phyloP scores from a whole-genome alignment of 352 stramenopile genomes.

The Pythium sukuiense region DNA sequence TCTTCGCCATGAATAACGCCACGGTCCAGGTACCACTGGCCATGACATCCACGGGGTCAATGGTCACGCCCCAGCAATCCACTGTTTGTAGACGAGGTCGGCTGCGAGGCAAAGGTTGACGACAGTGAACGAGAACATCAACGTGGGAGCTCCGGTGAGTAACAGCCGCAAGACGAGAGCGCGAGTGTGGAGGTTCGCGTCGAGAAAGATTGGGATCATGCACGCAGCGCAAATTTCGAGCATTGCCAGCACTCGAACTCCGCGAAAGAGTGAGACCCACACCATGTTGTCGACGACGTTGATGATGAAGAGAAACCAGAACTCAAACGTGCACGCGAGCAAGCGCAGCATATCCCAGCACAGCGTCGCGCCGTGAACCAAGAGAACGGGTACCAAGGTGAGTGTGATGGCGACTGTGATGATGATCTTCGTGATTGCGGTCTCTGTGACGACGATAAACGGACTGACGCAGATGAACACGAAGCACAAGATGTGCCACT shows the following conservation, averaged over 20 bases:
- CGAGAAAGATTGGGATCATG: slow-evolving; percentile 17
- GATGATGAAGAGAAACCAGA: slow-evolving; percentile 21
- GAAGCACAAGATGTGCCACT: slow-evolving; percentile 4
- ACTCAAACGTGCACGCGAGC: slow-evolving; percentile 15
- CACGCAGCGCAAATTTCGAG: background rate
- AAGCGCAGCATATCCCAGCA: slow-evolving; percentile 19
- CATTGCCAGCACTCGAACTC: slow-evolving; percentile 4
- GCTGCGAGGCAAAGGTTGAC: slow-evolving; percentile 3
- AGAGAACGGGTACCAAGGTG: background rate
- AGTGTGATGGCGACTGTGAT: background rate
- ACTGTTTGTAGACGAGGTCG: background rate
- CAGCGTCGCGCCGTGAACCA: slow-evolving; percentile 4
- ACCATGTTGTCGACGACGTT: slow-evolving; percentile 9
- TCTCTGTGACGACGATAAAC: background rate
- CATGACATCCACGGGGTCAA: slow-evolving; percentile 12
- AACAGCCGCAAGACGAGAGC: slow-evolving; percentile 14
- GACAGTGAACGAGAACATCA: slow-evolving; percentile 1
- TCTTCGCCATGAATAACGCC: slow-evolving; percentile 19
- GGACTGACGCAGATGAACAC: background rate
- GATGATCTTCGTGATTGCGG: background rate
- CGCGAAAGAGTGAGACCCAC: slow-evolving; percentile 1
- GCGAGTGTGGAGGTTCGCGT: slow-evolving; percentile 22
- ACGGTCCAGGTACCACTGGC: slow-evolving; percentile 5
- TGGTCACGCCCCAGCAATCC: background rate
- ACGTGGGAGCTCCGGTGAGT: background rate